phyloP scores from a whole-genome alignment of 257 asterid species.

The Solanum dulcamara region DNA sequence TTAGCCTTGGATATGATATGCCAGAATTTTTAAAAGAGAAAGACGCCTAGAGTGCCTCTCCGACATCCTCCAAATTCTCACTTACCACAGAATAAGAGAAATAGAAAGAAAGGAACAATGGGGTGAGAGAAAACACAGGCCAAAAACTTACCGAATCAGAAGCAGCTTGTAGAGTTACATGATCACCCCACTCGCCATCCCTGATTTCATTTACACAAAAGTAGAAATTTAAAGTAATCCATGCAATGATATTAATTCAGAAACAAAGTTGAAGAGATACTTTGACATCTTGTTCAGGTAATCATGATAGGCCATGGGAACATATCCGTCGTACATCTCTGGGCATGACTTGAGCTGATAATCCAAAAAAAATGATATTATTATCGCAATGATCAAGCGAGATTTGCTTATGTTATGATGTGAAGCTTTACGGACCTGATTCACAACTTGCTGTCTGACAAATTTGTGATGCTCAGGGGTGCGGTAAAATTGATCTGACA shows the following conservation, averaged over 20 bases:
- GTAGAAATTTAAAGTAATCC: slow-evolving; percentile 1
- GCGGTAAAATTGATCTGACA: slow-evolving; percentile 91
- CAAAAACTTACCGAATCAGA: slow-evolving; percentile 70
- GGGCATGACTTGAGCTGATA: slow-evolving; percentile 69
- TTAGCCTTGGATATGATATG: neutral
- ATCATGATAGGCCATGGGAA: slow-evolving; percentile 79
- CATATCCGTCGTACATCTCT: slow-evolving; percentile 81
- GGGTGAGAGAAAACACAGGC: neutral
- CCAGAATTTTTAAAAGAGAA: neutral
- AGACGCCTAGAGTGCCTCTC: neutral
- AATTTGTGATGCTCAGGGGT: slow-evolving; percentile 88
- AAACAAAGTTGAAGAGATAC: slow-evolving; percentile 29
- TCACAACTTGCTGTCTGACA: slow-evolving; percentile 80
- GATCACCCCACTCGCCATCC: slow-evolving; percentile 98
- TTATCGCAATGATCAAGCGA: neutral
- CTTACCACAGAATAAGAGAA: neutral
- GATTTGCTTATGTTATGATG: neutral
- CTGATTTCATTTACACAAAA: slow-evolving; percentile 25
- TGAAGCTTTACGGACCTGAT: slow-evolving; percentile 49
- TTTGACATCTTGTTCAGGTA: slow-evolving; percentile 78
- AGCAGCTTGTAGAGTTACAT: slow-evolving; percentile 96
- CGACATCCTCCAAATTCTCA: neutral
- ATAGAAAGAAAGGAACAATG: neutral
- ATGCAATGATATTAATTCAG: slow-evolving; percentile 8
- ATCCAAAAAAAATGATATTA: slow-evolving; percentile 14